Base-by-base conservation (phyloP, 352 stramenopile species). In the Globisporangium splendens region DNA sequence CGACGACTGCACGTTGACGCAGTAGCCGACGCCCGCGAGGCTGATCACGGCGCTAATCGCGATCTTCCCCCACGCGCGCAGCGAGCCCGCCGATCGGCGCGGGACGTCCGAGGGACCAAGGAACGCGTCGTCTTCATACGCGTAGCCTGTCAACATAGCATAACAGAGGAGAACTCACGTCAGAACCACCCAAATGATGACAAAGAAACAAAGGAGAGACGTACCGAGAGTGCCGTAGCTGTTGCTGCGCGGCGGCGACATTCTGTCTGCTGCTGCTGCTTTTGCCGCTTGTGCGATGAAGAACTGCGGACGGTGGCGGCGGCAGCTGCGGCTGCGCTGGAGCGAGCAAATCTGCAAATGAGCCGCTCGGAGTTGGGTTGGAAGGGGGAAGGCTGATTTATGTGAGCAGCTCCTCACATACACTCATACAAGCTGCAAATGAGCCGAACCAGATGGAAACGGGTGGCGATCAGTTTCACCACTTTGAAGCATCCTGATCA, bases 1-100 rank as follows among this genome's bases (percentile, higher is more conserved):
- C 22, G 75, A 71, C 46, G 62, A 69, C 50, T 83, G 75, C 50
- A 88, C 44, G 20, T 52, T 75, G 1, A 62, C 63, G 39, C 65
- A 66, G 55, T 69, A 83, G 47, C 66, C 56, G 10, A 83, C 48
- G 6, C 44, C 62, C 8, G 57, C 69, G 33, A 82, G 39, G 21
- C 68, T 69, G 14, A 84, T 8, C 0, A 66, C 68, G 1, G 63
- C 63, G 50, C 57, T 73, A 20, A 88, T 41, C 8, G 60, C 64
- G 44, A 80, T 41, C 31, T 75, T 59, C n/a, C 60, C 53, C 70
- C 68, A 81, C 31, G 41, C 20, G 14, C 50, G 53, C 28, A 44
- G 55, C 22, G 59, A 56, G 3, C 41, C 28, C 4, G 15, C 14
- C 17, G 22, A 14, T 10, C 20, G 33, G 51, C 35, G 59, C 11